phyloP scores from a whole-genome alignment of 2,329 filamentous ascomycete genomes.

The Penicillium occitanis region DNA sequence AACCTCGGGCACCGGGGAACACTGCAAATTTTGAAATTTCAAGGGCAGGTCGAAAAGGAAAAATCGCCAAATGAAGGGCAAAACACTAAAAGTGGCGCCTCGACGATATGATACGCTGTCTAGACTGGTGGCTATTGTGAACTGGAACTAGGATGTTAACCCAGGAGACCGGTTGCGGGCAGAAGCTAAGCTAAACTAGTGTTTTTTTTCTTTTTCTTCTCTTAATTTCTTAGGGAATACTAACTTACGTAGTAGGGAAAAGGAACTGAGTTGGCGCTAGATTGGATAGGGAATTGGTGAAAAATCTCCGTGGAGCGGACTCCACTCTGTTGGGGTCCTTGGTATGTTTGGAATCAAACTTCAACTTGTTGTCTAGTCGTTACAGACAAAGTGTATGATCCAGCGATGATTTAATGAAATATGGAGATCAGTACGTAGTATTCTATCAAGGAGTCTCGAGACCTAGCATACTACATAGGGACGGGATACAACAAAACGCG shows the following conservation, averaged over 20 bases:
- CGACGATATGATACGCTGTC: constrained; percentile 26
- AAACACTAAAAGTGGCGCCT: constrained; percentile 33
- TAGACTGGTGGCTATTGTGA: constrained; percentile 1
- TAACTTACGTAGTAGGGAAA: not conserved
- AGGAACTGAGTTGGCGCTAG: not conserved
- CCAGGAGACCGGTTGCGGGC: constrained; percentile 17
- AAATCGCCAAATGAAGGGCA: not conserved
- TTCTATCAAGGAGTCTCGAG: not conserved
- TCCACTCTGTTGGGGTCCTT: not conserved
- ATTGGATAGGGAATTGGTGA: not conserved
- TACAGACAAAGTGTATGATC: not conserved
- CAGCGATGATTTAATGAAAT: not conserved
- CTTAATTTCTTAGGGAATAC: not conserved
- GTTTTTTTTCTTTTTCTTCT: not conserved
- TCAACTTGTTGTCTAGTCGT: not conserved
- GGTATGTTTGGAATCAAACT: not conserved
- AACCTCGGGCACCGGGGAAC: constrained; percentile 39
- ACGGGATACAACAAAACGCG: not conserved
- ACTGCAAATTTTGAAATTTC: constrained; percentile 24
- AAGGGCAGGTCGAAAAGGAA: not conserved
- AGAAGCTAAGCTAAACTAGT: constrained; percentile 7
- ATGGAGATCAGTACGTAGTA: constrained; percentile 4
- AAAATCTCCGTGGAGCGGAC: constrained; percentile 8
- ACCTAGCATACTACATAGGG: not conserved
- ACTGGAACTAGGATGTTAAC: constrained; percentile 6